phyloP scores from a whole-genome alignment of 371 early-diverging fungal genomes.

The Circinella umbellata region DNA sequence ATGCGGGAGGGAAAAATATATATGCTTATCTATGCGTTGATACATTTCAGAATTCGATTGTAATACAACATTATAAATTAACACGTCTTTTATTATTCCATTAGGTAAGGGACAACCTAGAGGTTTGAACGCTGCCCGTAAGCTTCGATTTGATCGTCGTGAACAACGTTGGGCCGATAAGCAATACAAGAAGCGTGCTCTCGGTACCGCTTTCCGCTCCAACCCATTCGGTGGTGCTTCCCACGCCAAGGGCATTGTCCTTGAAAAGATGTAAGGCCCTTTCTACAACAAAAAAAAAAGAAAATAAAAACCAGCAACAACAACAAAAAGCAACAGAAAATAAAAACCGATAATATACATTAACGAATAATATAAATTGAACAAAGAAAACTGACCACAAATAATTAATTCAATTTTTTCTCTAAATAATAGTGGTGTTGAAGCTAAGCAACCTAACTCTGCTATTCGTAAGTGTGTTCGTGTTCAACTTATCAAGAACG shows the following conservation, averaged over 20 bases:
- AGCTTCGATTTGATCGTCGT: constrained; percentile 96
- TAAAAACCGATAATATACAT: neutral
- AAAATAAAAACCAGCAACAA: neutral
- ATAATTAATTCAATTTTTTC: no score
- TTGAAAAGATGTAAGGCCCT: constrained; percentile 96
- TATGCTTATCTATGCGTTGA: no score
- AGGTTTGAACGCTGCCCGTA: constrained; percentile 99
- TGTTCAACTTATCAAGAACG: constrained; percentile 99
- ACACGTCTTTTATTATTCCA: neutral
- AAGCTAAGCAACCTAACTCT: constrained; percentile 99
- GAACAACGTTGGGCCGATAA: constrained; percentile 99
- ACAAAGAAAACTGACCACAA: no score
- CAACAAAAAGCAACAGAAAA: neutral
- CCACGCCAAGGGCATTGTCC: constrained; percentile 99
- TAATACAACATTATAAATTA: neutral
- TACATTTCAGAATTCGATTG: neutral
- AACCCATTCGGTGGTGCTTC: constrained; percentile 99
- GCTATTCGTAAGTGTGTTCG: constrained; percentile 99
- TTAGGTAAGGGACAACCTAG: constrained; percentile 93
- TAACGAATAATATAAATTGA: neutral
- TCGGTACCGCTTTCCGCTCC: constrained; percentile 98
- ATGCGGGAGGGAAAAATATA: neutral
- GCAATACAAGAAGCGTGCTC: constrained; percentile 97
- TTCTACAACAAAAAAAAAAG: neutral
- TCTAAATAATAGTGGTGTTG: constrained; percentile 87